Base-by-base conservation (phyloP, 352 stramenopile genomes). In the Phytophthora sp. region DNA sequence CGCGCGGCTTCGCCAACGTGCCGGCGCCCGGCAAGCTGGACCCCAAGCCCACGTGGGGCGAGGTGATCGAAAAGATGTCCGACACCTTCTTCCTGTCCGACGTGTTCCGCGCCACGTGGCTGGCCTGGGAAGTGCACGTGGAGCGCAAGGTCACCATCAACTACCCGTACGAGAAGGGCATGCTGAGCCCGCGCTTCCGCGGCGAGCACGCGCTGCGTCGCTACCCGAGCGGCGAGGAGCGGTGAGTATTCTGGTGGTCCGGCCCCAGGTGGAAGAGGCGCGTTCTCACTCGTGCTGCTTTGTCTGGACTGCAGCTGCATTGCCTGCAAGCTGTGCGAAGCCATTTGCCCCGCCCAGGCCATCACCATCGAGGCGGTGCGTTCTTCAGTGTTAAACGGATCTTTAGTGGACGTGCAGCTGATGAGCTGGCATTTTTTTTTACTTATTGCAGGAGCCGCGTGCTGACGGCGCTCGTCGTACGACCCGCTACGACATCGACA, bases 401-500 rank as follows among this genome's bases (percentile, higher is more conserved):
- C 18, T 37, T 66, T 39, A 27, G 23, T 13, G 32, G 26, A 44
- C 58, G 10, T 26, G 32, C 12, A 2, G 17, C 30, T 67, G 27
- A 63, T 43, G 5, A 20, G 2, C 28, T 28, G n/a, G n/a, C n/a
- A n/a, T 31, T 44, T 45, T 21, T 26, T 23, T 37, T 41, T 37
- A 24, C 24, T 13, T 49, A 18, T 24, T 66, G 17, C 43, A 93
- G 84, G 97, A 99, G 74, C 87, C 94, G 52, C 94, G 98, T 72
- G 96, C 97, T 50, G 98, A 99, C 76, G 97, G 97, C 41, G 96
- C 93, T 27, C 89, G 97, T 70, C 95, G 97, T 76, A 99, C 98
- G n/a, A 99, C 97, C 12, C 91, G 97, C 52, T 99, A 99, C 83
- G 97, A 99, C 80, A 99, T 99, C 74, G 98, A 99, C 82, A 99